A percentile compares a stretch with the other conserved stretches of the same genome.
Conservation (phyloP, 371 early-diverging fungal species). For the Lichtheimia corymbifera region DNA sequence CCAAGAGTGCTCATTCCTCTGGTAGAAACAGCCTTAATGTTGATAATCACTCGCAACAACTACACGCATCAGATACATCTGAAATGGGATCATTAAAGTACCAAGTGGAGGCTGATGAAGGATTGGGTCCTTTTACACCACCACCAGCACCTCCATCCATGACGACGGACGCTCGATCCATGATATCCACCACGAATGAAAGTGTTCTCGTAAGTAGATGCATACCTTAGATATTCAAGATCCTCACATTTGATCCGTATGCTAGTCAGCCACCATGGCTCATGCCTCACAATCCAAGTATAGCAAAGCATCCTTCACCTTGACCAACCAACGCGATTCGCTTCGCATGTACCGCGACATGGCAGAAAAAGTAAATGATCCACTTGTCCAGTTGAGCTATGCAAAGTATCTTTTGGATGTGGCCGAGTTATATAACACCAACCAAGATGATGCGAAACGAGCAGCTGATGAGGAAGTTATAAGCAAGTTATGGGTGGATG, state of each 20-base stretch:
- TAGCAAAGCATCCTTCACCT: slow-evolving; percentile 50
- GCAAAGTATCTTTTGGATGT: slow-evolving; percentile 74
- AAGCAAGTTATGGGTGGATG: neutral
- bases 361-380: slow-evolving; percentile 74
- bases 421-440: slow-evolving; percentile 17
- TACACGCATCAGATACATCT: too few relatives aligned
- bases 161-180: too few relatives aligned
- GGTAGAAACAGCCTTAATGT: too few relatives aligned
- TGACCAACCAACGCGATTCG: slow-evolving; percentile 51
- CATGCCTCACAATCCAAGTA: slow-evolving; percentile 20
- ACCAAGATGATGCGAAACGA: neutral
- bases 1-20: too few relatives aligned
- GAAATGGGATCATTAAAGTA: too few relatives aligned
- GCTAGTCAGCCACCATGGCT: slow-evolving; percentile 12
- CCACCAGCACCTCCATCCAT: too few relatives aligned
- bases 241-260: neutral
- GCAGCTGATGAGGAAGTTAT: neutral
- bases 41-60: too few relatives aligned
- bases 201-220: slow-evolving; percentile 12
- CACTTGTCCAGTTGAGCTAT: slow-evolving; percentile 76
- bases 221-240: neutral
- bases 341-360: slow-evolving; percentile 66
- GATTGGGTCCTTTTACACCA: too few relatives aligned
- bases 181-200: slow-evolving; percentile 4
- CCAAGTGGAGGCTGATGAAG: too few relatives aligned